Evolutionary conservation across 2,329 filamentous ascomycete species (phyloP), one percentile per base, ranked within the genome.

Genomic region (Trichophaea hybrida): DNA sequence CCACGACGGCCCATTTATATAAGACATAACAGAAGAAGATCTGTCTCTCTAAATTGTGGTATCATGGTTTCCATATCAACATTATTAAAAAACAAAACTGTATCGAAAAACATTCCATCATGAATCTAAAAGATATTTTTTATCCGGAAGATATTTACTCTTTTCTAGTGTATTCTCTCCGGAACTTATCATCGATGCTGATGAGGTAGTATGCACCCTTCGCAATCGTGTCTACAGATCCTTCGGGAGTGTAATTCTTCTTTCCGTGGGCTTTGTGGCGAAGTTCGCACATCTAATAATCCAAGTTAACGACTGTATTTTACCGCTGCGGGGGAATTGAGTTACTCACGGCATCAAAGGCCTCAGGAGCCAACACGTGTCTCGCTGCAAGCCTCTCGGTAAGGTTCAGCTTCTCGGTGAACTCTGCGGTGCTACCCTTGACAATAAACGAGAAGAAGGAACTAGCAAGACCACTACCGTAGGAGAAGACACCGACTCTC

Each of bases 161-260:
- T 79, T 90, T 86, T 75, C 90, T 72, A 59, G 78, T 75, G 74
- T 93, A 93, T 71, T 80, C 80, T 69, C 87, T 81, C 76, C 85
- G 83, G 83, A 87, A 93, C 85, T 88, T 88, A 68, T 88, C 85
- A 70, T 93, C 86, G 52, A 93, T 80, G 72, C 84, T 82, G 70
- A 81, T 81, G 61, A 93, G 78, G 75, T 90, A 93, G 77, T 91
- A 93, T 24, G 82, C 82, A 61, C 82, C 84, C 61, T 79, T 74
- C 62, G 72, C 71, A 59, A 93, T 79, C 67, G 80, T 85, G 50
- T 85, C 84, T 33, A 77, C 70, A 57, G 81, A 81, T 60, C 87
- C 87, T 69, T 77, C 73, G 63, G 87, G 87, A 65, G 76, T 80
- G 75, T 81, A 93, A 75, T 81, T 76, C 77, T 90, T 91, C 77